A percentile compares a stretch with the other conserved stretches of the same genome.
Conservation (phyloP, 202 grass and related monocot genomes). For the Musa balbisiana region DNA sequence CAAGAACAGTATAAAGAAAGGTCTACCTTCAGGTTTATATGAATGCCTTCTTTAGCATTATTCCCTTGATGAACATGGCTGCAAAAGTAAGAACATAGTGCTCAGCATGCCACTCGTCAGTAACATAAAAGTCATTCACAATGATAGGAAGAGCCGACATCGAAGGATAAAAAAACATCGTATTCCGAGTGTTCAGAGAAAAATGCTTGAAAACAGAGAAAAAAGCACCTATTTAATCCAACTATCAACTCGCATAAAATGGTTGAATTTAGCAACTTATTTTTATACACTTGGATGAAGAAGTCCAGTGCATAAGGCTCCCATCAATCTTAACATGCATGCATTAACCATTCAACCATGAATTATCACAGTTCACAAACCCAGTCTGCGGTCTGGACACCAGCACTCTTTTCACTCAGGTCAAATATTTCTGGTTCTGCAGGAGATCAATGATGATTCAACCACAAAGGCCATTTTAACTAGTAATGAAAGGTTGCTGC, state of each 20-base stretch:
- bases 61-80: constrained; percentile 65
- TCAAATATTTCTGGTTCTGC: neutral
- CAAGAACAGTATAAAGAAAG: constrained; percentile 15
- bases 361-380: neutral
- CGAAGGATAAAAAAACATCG: neutral
- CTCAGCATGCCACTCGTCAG: constrained; percentile 82
- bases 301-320: no score
- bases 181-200: constrained; percentile 56
- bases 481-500: neutral
- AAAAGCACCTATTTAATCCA: neutral
- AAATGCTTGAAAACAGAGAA: constrained; percentile 48
- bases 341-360: neutral
- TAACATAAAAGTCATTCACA: constrained; percentile 78
- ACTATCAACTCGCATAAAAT: neutral
- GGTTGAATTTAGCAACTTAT: neutral
- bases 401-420: neutral
- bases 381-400: neutral
- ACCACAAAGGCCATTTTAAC: neutral
- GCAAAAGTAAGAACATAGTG: constrained; percentile 92
- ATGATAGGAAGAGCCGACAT: no score
- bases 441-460: neutral
- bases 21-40: constrained; percentile 80
- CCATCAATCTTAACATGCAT: neutral
- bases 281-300: no score
- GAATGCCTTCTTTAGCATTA: constrained; percentile 77